phyloP scores from a whole-genome alignment of 2,329 filamentous ascomycete genomes.

The Penicillium sp. region DNA sequence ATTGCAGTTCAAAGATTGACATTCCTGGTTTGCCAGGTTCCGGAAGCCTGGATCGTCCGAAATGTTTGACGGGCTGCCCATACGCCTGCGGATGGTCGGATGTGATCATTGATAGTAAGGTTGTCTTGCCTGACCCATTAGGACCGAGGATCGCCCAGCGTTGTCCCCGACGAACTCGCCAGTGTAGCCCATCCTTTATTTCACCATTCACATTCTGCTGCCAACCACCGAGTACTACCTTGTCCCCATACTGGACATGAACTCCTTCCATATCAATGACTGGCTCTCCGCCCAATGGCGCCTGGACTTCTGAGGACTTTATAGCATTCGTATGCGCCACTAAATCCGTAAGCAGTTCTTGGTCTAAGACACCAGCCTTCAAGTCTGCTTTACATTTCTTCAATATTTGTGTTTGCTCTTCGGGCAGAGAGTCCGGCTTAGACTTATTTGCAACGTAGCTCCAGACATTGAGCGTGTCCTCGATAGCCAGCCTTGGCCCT shows the following conservation, averaged over 20 bases:
- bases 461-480: constrained; percentile 41
- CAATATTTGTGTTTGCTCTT: constrained; percentile 11
- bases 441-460: constrained; percentile 13
- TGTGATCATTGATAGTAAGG: constrained; percentile 83
- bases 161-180: constrained; percentile 79
- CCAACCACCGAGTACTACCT: constrained; percentile 80
- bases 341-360: constrained; percentile 28
- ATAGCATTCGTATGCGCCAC: neutral
- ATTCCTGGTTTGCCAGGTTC: constrained; percentile 69
- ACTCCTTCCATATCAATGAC: constrained; percentile 87
- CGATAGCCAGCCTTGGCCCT: constrained; percentile 63
- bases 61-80: constrained; percentile 79
- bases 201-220: constrained; percentile 55
- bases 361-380: constrained; percentile 23
- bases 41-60: constrained; percentile 77
- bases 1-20: constrained; percentile 89
- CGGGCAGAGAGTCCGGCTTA: neutral
- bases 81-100: constrained; percentile 97
- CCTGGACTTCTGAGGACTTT: neutral
- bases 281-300: constrained; percentile 56
- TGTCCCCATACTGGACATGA: constrained; percentile 73
- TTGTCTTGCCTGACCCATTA: constrained; percentile 94
- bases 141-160: constrained; percentile 91
- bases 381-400: constrained; percentile 15
- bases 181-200: constrained; percentile 65